phyloP scores from a whole-genome alignment of 495 filamentous ascomycete genomes.

The Podospora fimiseda region DNA sequence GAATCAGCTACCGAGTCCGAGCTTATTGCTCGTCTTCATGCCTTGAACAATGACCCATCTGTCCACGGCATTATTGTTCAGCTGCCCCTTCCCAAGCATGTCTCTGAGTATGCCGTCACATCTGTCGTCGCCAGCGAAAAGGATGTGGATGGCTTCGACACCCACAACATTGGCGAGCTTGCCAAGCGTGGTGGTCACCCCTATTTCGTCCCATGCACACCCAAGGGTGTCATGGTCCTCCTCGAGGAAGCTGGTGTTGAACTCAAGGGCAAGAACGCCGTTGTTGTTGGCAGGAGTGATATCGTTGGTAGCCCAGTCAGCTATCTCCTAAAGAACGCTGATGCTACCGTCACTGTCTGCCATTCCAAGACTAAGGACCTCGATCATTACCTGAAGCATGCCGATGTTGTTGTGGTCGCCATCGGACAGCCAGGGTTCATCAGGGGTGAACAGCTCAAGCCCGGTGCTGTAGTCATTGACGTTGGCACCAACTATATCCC shows the following conservation, averaged over 20 bases:
- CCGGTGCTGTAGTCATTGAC: conserved; percentile 90
- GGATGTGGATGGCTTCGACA: conserved; percentile 96
- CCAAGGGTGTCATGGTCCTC: conserved; percentile 93
- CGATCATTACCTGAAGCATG: conserved; percentile 64
- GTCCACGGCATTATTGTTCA: conserved; percentile 94
- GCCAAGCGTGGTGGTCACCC: conserved; percentile 88
- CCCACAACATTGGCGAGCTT: conserved; percentile 87
- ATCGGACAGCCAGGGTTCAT: conserved; percentile 84
- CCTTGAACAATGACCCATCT: conserved; percentile 77
- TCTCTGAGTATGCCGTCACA: conserved; percentile 84
- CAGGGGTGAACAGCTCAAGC: conserved; percentile 92
- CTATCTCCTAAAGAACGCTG: conserved; percentile 86
- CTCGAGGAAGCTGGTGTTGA: conserved; percentile 77
- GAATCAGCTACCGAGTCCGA: conserved; percentile 78
- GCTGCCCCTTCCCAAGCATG: conserved; percentile 77
- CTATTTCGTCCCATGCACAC: conserved; percentile 87
- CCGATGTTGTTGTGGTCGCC: conserved; percentile 86
- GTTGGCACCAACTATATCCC: conserved; percentile 95
- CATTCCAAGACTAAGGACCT: conserved; percentile 80
- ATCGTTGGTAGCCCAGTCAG: conserved; percentile 97
- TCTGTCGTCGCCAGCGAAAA: conserved; percentile 87
- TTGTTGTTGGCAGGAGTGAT: conserved; percentile 90
- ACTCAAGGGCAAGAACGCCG: conserved; percentile 81
- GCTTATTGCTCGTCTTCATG: conserved; percentile 71
- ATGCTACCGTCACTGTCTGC: conserved; percentile 94